Base-by-base conservation (phyloP, 2,329 filamentous ascomycete genomes). In the Neoascochyta sp. region DNA sequence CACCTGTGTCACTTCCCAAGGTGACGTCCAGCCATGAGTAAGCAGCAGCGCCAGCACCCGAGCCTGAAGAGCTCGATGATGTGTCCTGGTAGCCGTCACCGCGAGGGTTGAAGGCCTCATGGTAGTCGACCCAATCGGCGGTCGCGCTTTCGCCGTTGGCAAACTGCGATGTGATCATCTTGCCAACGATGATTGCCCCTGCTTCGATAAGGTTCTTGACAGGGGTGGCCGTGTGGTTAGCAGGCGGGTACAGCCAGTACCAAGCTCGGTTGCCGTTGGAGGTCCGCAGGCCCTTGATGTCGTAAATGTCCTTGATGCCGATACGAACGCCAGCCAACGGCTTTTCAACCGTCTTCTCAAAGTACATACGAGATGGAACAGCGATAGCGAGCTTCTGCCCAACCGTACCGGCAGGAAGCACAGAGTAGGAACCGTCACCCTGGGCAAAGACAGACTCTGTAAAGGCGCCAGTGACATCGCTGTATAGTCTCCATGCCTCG, bases 261-360 rank as follows among this genome's bases (percentile, higher is more conserved):
- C 73, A 83, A 2, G 77, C 72, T 17, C 74, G 64, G 32, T 77
- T 81, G 0, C 78, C 80, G 17, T 73, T 65, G 1, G 68, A 68
- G 0, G 75, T 80, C 9, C 67, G 67, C 0, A 80, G 54, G 2
- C 80, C 80, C 13, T 69, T 67, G 21, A 81, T 56, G 39, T 78
- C 67, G 45, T 70, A 78, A 25, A 80, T 75, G 42, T 83, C 80
- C 52, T 83, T 83, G 32, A 82, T 67, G 1, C 70, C 78, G 1
- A 82, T 53, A 11, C 79, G 69, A 3, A 80, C 69, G 11, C 80
- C 78, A 4, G 75, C 73, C 0, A 83, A 63, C 1, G 77, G 78
- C 46, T 75, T 70, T n/a, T 68, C 63, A 0, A 56, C 46, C 0
- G 71, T 75, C 24, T 66, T 70, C 3, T 66, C 71, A 55, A 66